A percentile compares a stretch with the other conserved stretches of the same genome.
phyloP scores from a whole-genome alignment of 108 stramenopile species.

The Skeletonema costatum region DNA sequence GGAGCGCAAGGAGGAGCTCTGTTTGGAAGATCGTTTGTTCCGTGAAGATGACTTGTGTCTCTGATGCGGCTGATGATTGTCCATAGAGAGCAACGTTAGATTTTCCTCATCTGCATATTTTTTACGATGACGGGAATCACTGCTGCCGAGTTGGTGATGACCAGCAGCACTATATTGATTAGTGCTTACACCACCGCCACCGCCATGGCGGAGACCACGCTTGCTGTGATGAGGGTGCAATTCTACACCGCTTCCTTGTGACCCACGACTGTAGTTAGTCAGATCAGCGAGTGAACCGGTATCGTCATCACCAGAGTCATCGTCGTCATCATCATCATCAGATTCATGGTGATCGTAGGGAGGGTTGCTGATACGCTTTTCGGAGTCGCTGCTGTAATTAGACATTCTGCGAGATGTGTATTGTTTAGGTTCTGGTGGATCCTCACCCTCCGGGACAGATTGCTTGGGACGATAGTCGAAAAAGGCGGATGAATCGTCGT shows the following conservation, averaged over 20 bases:
- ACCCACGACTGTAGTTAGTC: background rate
- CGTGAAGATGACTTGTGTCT: background rate
- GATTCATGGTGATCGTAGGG: background rate
- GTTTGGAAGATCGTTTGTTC: background rate
- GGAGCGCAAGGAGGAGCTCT: background rate
- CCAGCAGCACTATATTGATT: background rate
- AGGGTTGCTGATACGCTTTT: background rate
- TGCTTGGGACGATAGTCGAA: background rate
- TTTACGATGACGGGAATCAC: background rate
- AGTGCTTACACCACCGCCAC: background rate
- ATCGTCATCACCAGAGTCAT: background rate
- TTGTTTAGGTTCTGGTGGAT: background rate
- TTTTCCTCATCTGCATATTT: conserved; percentile 1
- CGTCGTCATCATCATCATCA: background rate
- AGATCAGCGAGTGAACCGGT: conserved; percentile 2
- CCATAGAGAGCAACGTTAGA: background rate
- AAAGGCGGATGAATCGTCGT: background rate
- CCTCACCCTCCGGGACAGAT: background rate
- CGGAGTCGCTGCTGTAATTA: background rate
- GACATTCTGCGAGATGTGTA: background rate
- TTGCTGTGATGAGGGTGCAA: conserved; percentile 6
- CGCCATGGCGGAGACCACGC: background rate
- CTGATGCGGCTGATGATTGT: background rate
- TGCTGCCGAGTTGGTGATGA: background rate
- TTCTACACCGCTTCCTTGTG: background rate